phyloP scores from a whole-genome alignment of 257 asterid genomes.

The Ilex aquifolium region DNA sequence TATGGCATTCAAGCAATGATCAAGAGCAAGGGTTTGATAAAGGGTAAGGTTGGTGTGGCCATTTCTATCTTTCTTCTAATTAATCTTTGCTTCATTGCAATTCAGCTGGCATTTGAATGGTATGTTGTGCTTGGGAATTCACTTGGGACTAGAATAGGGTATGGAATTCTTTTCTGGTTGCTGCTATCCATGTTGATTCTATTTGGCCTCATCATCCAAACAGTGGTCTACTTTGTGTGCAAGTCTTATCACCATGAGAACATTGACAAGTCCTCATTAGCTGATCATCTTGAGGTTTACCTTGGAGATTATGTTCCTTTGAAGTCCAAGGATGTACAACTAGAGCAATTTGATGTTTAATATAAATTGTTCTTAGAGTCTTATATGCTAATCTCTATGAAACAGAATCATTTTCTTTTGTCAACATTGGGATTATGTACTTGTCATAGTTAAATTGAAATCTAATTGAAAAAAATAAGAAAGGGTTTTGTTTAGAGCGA shows the following conservation, averaged over 20 bases:
- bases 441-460: too few relatives aligned
- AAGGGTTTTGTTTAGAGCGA: too few relatives aligned
- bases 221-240: constrained; percentile 10
- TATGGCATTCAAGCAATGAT: constrained; percentile 9
- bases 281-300: background rate
- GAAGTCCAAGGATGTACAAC: background rate
- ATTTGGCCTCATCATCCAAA: constrained; percentile 6
- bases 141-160: background rate
- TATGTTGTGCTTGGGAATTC: background rate
- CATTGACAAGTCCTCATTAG: background rate
- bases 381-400: too few relatives aligned
- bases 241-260: constrained; percentile 11
- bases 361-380: too few relatives aligned
- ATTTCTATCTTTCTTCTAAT: background rate
- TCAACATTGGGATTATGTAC: too few relatives aligned
- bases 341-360: background rate
- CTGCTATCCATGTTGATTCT: constrained; percentile 1
- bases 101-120: background rate
- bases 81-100: background rate
- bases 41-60: background rate
- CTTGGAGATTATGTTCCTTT: background rate
- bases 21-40: constrained; percentile 7
- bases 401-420: too few relatives aligned
- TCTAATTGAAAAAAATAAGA: too few relatives aligned
- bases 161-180: background rate